Base-by-base conservation (phyloP, 257 asterid genomes). In the Capsicum baccatum region DNA sequence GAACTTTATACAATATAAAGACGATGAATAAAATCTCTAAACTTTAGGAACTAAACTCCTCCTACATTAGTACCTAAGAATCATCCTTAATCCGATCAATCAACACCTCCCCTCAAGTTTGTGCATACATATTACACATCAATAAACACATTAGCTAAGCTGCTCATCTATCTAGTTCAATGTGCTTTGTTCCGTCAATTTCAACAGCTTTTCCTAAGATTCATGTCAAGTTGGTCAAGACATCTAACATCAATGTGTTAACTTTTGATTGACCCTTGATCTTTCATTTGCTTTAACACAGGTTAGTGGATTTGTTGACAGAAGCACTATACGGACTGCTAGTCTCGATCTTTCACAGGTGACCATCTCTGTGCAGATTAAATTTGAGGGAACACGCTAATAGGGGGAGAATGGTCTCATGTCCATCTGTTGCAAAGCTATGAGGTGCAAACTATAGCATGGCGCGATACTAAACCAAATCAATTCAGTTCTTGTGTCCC, bases 391-490 rank as follows among this genome's bases (percentile, higher is more conserved):
- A 56, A 14, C 62, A 56, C 8, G 19, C 7, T 15, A 19, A 56
- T 56, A 15, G 3, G 19, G 59, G 59, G 57, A 14, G 1, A 17
- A 14, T 56, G 62, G 14, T 2, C 19, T 56, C 62, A 56, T 56
- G 62, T 56, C 62, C 62, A 56, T 56, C n/a, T 56, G 19, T 56
- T 56, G 62, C 62, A 56, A 15, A 56, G 19, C 62, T 56, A 56
- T 56, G 62, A 14, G 15, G 62, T 19, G 62, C 59, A 66, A 39
- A 39, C 50, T 62, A 62, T 12, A 64, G 2, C 71, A 21, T 64
- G 71, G 44, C 19, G 19, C 15, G 3, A 63, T 63, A 21, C 69
- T 42, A 63, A 63, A 42, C 79, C 64, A 50, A 60, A 79, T 84
- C 79, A 79, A 26, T 26, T 39, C 44, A 39, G 44, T 39, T 39